These are phyloP conservation scores for Handroanthus guayacan DNA, from an alignment of 257 asterid species.

Conservation along the genomic window DNA sequence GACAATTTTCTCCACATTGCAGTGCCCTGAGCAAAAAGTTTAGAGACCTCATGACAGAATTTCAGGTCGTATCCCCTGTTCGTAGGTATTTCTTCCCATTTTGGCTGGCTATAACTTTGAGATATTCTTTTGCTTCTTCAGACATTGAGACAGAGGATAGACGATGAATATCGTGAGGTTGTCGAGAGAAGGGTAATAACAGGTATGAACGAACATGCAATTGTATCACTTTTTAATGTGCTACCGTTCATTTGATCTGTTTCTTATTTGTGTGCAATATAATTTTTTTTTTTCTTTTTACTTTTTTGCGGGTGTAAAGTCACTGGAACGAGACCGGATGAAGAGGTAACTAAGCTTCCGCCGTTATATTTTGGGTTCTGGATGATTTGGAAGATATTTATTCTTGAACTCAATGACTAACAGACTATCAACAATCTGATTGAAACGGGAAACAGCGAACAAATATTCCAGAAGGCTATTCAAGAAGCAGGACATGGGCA, in stretches of 20 bases:
- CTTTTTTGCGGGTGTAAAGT: constrained; percentile 49
- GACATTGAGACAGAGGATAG: constrained; percentile 77
- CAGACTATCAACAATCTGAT: constrained; percentile 85
- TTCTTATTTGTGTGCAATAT: not conserved
- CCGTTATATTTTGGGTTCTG: constrained; percentile 9
- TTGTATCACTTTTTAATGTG: not conserved
- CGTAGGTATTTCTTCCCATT: not conserved
- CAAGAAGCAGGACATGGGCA: constrained; percentile 86
- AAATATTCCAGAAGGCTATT: constrained; percentile 85
- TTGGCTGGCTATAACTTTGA: not conserved
- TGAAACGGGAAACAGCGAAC: constrained; percentile 90
- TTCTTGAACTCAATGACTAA: constrained; percentile 34
- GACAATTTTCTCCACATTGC: constrained; percentile 34
- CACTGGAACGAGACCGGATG: constrained; percentile 88
- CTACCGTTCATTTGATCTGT: not conserved
- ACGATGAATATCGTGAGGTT: constrained; percentile 90
- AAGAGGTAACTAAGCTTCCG: constrained; percentile 63
- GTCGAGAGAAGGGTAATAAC: constrained; percentile 91
- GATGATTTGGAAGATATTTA: constrained; percentile 20
- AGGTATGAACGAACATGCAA: constrained; percentile 50
- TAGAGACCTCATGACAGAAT: constrained; percentile 77
- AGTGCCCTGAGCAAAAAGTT: constrained; percentile 79
- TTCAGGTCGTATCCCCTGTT: constrained; percentile 60
- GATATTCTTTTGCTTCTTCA: constrained; percentile 36
- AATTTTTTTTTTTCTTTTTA: constrained; percentile 13